Base-by-base conservation (phyloP, 2,329 filamentous ascomycete genomes). In the Septoria linicola region DNA sequence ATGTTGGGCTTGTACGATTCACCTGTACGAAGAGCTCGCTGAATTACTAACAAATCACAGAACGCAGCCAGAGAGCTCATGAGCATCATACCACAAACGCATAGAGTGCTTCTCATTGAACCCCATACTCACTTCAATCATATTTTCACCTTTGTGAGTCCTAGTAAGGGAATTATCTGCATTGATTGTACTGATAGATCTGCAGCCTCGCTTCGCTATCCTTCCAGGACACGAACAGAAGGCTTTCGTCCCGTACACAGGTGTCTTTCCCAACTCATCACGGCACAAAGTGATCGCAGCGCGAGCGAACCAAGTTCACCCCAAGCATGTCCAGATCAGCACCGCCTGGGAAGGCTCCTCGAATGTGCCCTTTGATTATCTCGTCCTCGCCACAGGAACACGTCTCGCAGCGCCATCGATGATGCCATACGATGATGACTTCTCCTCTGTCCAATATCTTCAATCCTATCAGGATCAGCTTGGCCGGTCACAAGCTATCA, bases 381-480 rank as follows among this genome's bases (percentile, higher is more conserved):
- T 61, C 1, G 57, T 61, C 8, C 44, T 61, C 4, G 59, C 59
- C 1, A 61, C 59, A 13, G 59, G 53, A 14, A 58, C 57, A 23
- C 44, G 31, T 19, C 49, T 58, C 1, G 50, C 57, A 2, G 49
- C 57, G 3, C 54, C 57, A 1, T 58, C 55, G 10, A 59, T 54
- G 52, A 58, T 58, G 55, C 52, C 57, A 2, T 53, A 43, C 32
- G 45, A 58, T 13, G 47, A 58, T n/a, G 34, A 51, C 4, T 8
- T 23, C 2, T 46, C 55, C 8, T 55, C 57, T 0, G 44, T 56
- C 1, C 14, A 51, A 10, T 58, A 55, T 21, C 46, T 59, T 2
- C 47, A 56, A 39, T 16, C 21, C 5, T 56, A 55, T 16, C 52
- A 59, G 17, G 21, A 63, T 47, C 45, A 66, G 54, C 36, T 68